Base-by-base conservation (phyloP, 768 basidiomycete species). In the Ephemerocybe angulata region DNA sequence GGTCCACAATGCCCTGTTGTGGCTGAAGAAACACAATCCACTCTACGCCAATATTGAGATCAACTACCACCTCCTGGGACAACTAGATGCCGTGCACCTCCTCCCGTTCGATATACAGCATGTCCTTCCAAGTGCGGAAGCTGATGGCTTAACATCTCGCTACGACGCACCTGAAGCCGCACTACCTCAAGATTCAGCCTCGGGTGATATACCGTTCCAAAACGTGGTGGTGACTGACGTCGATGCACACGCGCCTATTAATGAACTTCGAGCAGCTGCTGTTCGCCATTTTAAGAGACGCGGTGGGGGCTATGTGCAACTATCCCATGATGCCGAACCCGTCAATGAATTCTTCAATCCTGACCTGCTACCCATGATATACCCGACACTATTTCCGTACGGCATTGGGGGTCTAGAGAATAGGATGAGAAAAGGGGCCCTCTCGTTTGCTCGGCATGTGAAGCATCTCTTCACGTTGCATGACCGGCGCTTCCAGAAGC, bases 391-490 rank as follows among this genome's bases (percentile, higher is more conserved):
- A 1, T 78, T 70, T 62, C 76, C 76, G 0, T 78, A 69, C 60
- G 74, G 78, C 0, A 56, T 70, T 21, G 75, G 77, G 1, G 76
- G 77, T 1, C 72, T 75, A 55, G 70, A 79, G 52, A 62, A 79
- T 55, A 17, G 12, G 1, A 22, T 35, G 7, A 41, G 72, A 0
- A 19, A 1, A 1, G 24, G n/a, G 0, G 6, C 42, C 1, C 7
- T 78, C 0, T 67, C 67, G 1, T 53, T 78, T 35, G 63, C 71
- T 40, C 35, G 54, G 0, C 76, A 79, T 22, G 63, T 70, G 0
- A 64, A 65, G 25, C 70, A 76, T 60, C 47, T 72, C 3, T 64
- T 76, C 7, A 52, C 35, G 15, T 28, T 76, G 1, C 4, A 43
- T 1, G 73, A 77, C 55, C 44, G 55, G 0, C 58, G 62, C 0